These are phyloP conservation scores for Solanum tarapatanum DNA, from an alignment of 257 asterid genomes.

Conservation along the genomic window DNA sequence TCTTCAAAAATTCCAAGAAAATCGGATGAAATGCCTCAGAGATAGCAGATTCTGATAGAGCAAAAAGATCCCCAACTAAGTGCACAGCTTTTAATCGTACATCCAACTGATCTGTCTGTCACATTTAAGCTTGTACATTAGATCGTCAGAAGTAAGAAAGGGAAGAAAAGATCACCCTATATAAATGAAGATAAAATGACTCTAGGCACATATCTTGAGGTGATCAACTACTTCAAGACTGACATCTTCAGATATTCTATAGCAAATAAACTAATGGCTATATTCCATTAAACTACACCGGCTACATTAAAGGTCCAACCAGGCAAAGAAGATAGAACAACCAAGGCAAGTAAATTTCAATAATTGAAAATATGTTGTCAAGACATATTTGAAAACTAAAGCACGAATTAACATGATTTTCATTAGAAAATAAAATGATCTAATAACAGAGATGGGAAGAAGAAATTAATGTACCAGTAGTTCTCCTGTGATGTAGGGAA, in stretches of 20 bases:
- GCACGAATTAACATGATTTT: background rate
- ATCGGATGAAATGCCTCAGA: constrained; percentile 73
- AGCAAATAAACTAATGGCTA: background rate
- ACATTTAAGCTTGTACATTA: constrained; percentile 12
- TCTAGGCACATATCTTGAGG: background rate
- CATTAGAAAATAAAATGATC: background rate
- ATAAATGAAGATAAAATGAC: background rate
- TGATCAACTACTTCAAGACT: background rate
- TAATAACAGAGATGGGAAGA: constrained; percentile 7
- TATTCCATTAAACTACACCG: background rate
- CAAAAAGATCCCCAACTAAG: constrained; percentile 80
- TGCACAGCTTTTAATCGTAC: constrained; percentile 74
- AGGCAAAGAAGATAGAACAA: background rate
- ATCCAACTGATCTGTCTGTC: constrained; percentile 82
- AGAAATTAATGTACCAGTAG: constrained; percentile 56
- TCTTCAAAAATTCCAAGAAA: constrained; percentile 71
- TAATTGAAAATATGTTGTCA: background rate
- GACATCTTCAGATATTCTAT: background rate
- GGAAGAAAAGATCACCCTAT: background rate
- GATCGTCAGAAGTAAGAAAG: background rate
- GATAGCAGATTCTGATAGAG: constrained; percentile 54
- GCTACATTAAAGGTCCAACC: background rate
- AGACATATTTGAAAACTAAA: background rate
- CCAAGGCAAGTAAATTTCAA: background rate
- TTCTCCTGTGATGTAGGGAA: constrained; percentile 93